Evolutionary conservation across 805 yeast genomes (phyloP).

Genomic region (Barnettozyma siamensis): DNA sequence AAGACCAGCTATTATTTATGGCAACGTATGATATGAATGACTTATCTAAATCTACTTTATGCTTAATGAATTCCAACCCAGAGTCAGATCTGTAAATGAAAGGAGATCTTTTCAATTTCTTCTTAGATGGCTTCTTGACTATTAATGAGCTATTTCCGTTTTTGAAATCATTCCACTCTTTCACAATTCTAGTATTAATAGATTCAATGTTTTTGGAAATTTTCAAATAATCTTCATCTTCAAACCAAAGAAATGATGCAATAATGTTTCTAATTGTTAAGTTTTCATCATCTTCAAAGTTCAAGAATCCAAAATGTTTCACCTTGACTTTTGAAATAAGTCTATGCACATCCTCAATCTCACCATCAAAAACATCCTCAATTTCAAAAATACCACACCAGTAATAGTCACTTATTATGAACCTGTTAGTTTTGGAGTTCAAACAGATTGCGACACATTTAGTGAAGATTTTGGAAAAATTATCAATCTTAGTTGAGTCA

Average conservation of each 20-base stretch:
- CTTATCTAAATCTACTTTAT: conserved; percentile 16
- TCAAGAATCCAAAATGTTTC: conserved; percentile 19
- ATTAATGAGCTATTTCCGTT: background rate
- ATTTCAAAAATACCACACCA: conserved; percentile 26
- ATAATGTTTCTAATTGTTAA: conserved; percentile 22
- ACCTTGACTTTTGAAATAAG: conserved; percentile 23
- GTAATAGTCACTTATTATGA: conserved; percentile 23
- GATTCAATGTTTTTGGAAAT: conserved; percentile 4
- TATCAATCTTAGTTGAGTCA: conserved; percentile 20
- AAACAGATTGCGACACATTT: conserved; percentile 25
- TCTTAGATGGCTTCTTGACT: background rate
- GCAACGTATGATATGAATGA: conserved; percentile 16
- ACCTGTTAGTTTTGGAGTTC: conserved; percentile 21
- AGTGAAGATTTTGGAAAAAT: conserved; percentile 22
- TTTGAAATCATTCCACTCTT: conserved; percentile 21
- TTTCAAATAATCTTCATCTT: conserved; percentile 8
- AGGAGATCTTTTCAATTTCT: conserved; percentile 14
- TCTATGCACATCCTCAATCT: conserved; percentile 19
- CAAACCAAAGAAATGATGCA: conserved; percentile 18
- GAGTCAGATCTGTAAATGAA: conserved; percentile 13
- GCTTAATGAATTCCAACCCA: conserved; percentile 17
- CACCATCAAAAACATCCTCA: conserved; percentile 22
- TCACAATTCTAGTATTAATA: conserved; percentile 14
- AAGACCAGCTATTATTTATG: conserved; percentile 23
- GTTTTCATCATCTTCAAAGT: conserved; percentile 15